Conservation (phyloP, 805 yeast genomes). For the Nakazawaea molendinolei region DNA sequence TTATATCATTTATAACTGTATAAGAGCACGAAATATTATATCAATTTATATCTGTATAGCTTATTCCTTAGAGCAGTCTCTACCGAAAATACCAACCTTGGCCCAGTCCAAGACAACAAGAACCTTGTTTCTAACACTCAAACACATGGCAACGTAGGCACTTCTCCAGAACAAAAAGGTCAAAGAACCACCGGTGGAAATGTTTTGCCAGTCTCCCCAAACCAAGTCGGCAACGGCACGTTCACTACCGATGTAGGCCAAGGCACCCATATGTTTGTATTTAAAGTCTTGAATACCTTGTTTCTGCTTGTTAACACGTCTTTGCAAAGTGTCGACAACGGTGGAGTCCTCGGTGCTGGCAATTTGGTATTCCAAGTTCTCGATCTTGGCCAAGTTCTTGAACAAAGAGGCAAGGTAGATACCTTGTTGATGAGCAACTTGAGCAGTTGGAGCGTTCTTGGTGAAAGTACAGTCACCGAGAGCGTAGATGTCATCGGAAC, state of each 20-base stretch:
- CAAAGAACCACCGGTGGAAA: conserved; percentile 76
- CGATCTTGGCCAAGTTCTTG: conserved; percentile 56
- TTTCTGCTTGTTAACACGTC: conserved; percentile 36
- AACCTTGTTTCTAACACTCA: conserved; percentile 82
- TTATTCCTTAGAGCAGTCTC: conserved; percentile 84
- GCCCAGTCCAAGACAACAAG: conserved; percentile 86
- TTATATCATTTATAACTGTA: not conserved
- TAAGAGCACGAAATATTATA: not conserved
- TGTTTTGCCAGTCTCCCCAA: conserved; percentile 72
- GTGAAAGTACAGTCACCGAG: conserved; percentile 94
- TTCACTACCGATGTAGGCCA: conserved; percentile 91
- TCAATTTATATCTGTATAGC: not conserved
- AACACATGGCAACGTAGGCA: conserved; percentile 89
- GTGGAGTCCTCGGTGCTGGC: conserved; percentile 18
- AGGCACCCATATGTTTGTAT: conserved; percentile 85
- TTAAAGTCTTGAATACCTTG: conserved; percentile 52
- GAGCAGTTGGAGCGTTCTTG: conserved; percentile 93
- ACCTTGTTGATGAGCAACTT: conserved; percentile 96
- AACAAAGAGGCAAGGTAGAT: conserved; percentile 69
- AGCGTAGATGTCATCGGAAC: conserved; percentile 76
- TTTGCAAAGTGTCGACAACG: conserved; percentile 37
- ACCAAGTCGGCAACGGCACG: conserved; percentile 90
- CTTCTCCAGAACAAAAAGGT: conserved; percentile 94
- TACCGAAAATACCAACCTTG: conserved; percentile 81
- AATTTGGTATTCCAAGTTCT: conserved; percentile 43